phyloP scores from a whole-genome alignment of 352 stramenopile species.

The Pythium aphanidermatum region DNA sequence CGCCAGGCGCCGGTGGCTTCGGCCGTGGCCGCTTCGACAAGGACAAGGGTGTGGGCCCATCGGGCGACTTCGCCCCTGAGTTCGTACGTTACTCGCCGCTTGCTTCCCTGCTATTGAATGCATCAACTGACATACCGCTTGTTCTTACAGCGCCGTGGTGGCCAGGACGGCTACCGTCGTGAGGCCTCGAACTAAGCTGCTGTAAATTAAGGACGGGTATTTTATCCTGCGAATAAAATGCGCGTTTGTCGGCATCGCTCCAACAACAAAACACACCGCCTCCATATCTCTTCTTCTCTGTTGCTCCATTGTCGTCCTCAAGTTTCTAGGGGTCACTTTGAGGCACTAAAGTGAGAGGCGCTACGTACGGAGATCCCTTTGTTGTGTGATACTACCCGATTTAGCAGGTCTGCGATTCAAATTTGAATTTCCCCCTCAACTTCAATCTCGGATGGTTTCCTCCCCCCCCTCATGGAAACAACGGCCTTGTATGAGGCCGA shows the following conservation, averaged over 20 bases:
- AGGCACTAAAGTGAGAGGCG: too few species aligned
- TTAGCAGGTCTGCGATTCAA: neutral
- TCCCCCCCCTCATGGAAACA: too few species aligned
- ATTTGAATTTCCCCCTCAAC: neutral
- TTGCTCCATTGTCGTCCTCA: too few species aligned
- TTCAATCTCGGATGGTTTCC: too few species aligned
- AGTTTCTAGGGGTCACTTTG: too few species aligned
- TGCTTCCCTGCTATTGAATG: neutral
- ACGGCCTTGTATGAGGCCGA: neutral
- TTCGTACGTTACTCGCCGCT: slow-evolving; percentile 52
- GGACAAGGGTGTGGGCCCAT: slow-evolving; percentile 85
- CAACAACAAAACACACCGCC: slow-evolving; percentile 9
- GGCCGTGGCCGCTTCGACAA: slow-evolving; percentile 85
- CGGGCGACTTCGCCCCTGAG: slow-evolving; percentile 86
- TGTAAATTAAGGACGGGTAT: slow-evolving; percentile 43
- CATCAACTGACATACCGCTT: slow-evolving; percentile 1
- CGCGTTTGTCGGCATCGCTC: slow-evolving; percentile 51
- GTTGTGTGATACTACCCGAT: too few species aligned
- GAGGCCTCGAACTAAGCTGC: slow-evolving; percentile 77
- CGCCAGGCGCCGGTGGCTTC: slow-evolving; percentile 65
- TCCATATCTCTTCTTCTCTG: neutral
- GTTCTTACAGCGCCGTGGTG: slow-evolving; percentile 43
- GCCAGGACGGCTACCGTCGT: slow-evolving; percentile 85
- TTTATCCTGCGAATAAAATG: slow-evolving; percentile 72
- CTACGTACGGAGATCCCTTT: too few species aligned